Base-by-base conservation (phyloP, 768 basidiomycete species). In the Wakefieldia striispora region DNA sequence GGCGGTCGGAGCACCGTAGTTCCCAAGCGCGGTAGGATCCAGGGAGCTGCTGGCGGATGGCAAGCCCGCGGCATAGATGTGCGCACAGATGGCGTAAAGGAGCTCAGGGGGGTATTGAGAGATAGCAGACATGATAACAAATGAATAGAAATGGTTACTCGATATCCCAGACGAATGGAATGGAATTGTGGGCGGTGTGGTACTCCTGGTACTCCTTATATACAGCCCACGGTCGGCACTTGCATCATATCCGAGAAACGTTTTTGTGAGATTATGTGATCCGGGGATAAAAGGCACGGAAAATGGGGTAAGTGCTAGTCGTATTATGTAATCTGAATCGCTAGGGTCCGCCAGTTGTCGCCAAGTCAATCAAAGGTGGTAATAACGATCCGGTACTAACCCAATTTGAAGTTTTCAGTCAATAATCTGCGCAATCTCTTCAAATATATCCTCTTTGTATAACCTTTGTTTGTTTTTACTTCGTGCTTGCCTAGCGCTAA, bases 71-170 rank as follows among this genome's bases (percentile, higher is more conserved):
- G 79, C 76, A 60, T 83, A 90, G 31, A 93, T 72, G 47, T 86
- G 77, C 0, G 84, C 80, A 56, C 88, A 91, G 51, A 94, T 84
- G 26, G 81, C 70, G 50, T 80, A 80, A 47, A 89, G 77, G 14
- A 93, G 68, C 60, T 92, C 90, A 8, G 83, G 74, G 7, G 89
- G 90, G 64, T 78, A 89, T 53, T 78, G 74, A 33, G 61, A 47
- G 36, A 72, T 64, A 40, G 61, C 49, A 35, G 63, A 57, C 64
- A 64, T 62, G 55, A 38, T 6, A 17, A 26, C 26, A 3, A 11
- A 34, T 19, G 36, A 13, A n/a, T 13, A 9, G 45, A 17, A 38
- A 10, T 4, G 14, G 31, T 13, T 33, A 13, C 31, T 33, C 31
- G 13, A 33, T 14, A 4, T 33, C 31, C 13, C 3, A 14, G 31